Percentiles rank a stretch among this genome's conserved stretches.
These are phyloP conservation scores for Cardiospermum halicacabum DNA, from an alignment of 345 rosid species.

Conservation along the genomic window DNA sequence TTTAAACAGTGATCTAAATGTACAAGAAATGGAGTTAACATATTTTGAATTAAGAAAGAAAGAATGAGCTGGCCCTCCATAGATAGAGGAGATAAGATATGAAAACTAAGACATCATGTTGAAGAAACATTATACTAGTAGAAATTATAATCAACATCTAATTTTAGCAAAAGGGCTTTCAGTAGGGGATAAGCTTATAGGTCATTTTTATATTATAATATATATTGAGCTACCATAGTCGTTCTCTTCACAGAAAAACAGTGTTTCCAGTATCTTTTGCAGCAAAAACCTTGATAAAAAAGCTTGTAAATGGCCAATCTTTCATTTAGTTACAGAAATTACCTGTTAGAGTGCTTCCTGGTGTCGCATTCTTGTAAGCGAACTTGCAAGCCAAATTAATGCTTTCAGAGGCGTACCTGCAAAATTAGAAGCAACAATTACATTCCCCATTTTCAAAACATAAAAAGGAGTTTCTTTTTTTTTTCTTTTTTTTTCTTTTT, in stretches of 20 bases:
- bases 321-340: conserved; percentile 11
- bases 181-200: not conserved
- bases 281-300: not conserved
- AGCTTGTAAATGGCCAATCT: not conserved
- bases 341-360: conserved; percentile 87
- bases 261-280: not conserved
- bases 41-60: not conserved
- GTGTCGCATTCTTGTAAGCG: conserved; percentile 77
- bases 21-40: conserved; percentile 2
- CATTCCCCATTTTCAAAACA: not conserved
- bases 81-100: not conserved
- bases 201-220: not conserved
- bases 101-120: not conserved
- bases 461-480: not conserved
- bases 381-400: conserved; percentile 74
- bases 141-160: not conserved
- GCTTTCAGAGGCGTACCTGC: conserved; percentile 89
- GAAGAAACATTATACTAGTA: not conserved
- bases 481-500: too few species aligned
- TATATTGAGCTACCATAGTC: not conserved
- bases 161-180: not conserved
- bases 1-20: not conserved
- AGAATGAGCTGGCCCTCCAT: not conserved
- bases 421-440: conserved; percentile 15
- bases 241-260: not conserved